Evolutionary conservation across 2,329 filamentous ascomycete genomes (phyloP), one percentile per base, ranked within the genome.

Genomic region (Aurifilum marmelostoma): DNA sequence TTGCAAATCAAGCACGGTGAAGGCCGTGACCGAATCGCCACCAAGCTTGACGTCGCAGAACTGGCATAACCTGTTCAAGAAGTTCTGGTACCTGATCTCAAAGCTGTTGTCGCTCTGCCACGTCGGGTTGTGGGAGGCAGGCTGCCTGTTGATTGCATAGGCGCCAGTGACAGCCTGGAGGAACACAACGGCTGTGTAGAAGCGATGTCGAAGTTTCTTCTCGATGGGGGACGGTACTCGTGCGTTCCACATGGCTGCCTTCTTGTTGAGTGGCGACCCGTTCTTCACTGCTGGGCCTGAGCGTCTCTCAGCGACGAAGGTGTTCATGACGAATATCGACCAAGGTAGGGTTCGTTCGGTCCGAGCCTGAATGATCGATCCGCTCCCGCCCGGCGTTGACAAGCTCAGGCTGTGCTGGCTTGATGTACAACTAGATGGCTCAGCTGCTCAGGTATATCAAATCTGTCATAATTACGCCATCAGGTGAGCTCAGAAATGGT

Each of bases 1-100:
- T 8, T 67, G 59, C 21, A 56, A 16, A 16, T 56, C 59, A 8
- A 72, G 65, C 27, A 69, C 52, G 6, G 47, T 65, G 67, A 71
- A 63, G 2, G 71, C 66, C 1, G 71, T 71, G 1, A 72, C 67
- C 5, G 69, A 61, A 16, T 58, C 39, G 16, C 70, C 70, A 3
- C 59, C 63, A 3, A 39, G 54, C 14, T 16, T 66, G 63, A 43
- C 21, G 37, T 72, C 71, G 60, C 71, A 72, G 47, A 71, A 47
- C 14, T 71, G 67, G 24, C 65, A 66, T 9, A 72, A 47, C 32
- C 65, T 71, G 32, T 72, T 71, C 12, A 72, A 59, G 37, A 67
- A 71, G 4, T 65, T 41, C 16, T 58, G 24, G 50, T 66, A 70
- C 14, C 12, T 43, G 11, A 12, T 21, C 16, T 68, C 62, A 6